Base-by-base conservation (phyloP, 805 yeast species). In the Yarrowia sp. region DNA sequence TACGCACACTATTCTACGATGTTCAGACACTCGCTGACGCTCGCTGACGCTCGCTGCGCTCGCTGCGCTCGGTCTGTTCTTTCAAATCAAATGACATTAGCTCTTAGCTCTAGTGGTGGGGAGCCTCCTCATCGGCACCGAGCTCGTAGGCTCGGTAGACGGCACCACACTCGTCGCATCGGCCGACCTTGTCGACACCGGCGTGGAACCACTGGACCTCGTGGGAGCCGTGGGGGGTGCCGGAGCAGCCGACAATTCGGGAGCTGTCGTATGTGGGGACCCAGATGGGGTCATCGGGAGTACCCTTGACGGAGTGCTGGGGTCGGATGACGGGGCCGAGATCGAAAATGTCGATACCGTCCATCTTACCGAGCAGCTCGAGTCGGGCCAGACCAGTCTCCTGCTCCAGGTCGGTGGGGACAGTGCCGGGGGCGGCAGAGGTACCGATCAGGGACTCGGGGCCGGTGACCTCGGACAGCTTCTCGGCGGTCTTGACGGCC, bases 111-210 rank as follows among this genome's bases (percentile, higher is more conserved):
- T 61, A 61, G 53, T 63, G 67, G 22, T 63, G 67, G 46, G 67
- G 67, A 32, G 67, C 67, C 67, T 63, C 67, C 67, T 63, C 67
- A 22, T 63, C 67, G 22, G 67, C 67, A 10, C 67, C 67, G 11
- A 63, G 55, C 67, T 63, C 56, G 38, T 63, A 63, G n/a, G 67
- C 67, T 77, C 90, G 87, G 85, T 90, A 94, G 74, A 92, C 97
- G 75, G 93, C 89, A 81, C 99, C 99, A 81, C 98, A 94, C 82
- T 95, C 97, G 97, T 97, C 91, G 84, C 98, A 95, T 88, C 99
- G 92, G 74, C 90, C 90, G 71, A 89, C 89, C 81, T 91, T 84
- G 63, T 86, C 90, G 73, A 84, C 86, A 74, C 92, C 89, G 76
- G 96, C 96, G 81, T 87, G 88, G 83, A 93, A 86, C 97, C 98